Base-by-base conservation (phyloP, 108 stramenopile genomes). In the Stephanodiscus triporus region DNA sequence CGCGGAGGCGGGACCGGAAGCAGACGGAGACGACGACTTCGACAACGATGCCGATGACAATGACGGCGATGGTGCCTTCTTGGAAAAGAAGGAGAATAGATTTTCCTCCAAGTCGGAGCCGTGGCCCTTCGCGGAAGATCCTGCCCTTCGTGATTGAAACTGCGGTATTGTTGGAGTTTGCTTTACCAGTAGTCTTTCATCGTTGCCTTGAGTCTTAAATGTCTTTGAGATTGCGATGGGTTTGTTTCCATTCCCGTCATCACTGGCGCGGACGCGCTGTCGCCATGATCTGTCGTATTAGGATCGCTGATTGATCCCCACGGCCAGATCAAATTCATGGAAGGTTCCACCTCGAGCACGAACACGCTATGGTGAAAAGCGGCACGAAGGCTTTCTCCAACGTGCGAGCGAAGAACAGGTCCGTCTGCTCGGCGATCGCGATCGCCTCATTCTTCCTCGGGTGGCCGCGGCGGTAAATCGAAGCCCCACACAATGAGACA, bases 271-370 rank as follows among this genome's bases (percentile, higher is more conserved):
- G 75, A 58, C 11, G 57, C 42, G 27, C 75, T 75, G 8, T 60
- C 45, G 11, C 11, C 8, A 23, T 23, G 11, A 4, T 26, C 53
- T 1, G 53, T 54, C 23, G 53, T 5, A 8, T 14, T 13, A 0
- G 73, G 47, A 26, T 79, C 66, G 27, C 78, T n/a, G n/a, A 68
- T 17, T 73, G 73, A 3, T 79, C 16, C 78, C 73, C 34, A 79
- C 36, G 29, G 36, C 69, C 11, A 19, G 1, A 73, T 72, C 71
- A 10, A 79, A 53, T 17, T 22, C 9, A 48, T 51, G 50, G 58
- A 79, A 79, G 19, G 55, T 6, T 36, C 40, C 32, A 79, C 51
- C 45, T 79, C 66, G 13, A 49, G 22, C 26, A 77, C 45, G 37
- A 77, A 77, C 57, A 27, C 17, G 76, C 19, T n/a, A 77, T 72